Conservation (phyloP, 805 yeast genomes). For the Saccharomycopsis amapae region DNA sequence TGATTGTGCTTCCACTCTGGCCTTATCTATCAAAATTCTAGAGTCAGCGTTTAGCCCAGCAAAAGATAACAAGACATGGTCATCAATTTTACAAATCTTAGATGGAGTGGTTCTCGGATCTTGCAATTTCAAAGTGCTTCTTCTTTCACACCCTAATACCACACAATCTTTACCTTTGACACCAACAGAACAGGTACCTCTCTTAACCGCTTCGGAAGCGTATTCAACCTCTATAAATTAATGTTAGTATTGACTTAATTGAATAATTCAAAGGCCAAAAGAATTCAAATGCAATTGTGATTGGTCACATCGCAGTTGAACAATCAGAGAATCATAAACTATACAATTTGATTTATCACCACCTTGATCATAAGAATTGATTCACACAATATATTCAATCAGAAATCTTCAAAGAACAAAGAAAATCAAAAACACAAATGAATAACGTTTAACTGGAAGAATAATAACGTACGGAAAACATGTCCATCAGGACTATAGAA, state of each 20-base stretch:
- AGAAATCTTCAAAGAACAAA: too few species aligned
- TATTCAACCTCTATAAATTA: conserved; percentile 72
- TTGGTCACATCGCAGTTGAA: too few species aligned
- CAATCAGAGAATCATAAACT: too few species aligned
- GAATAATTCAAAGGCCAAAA: too few species aligned
- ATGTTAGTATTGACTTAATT: conserved; percentile 1
- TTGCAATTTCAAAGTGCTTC: conserved; percentile 90
- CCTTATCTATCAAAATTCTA: conserved; percentile 86
- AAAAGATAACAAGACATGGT: conserved; percentile 85
- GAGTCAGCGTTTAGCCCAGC: conserved; percentile 99
- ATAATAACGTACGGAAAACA: conserved; percentile 66
- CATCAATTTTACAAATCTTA: conserved; percentile 85
- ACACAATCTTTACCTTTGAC: conserved; percentile 86
- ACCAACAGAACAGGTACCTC: conserved; percentile 98
- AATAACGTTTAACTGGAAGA: too few species aligned
- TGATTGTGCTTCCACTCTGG: conserved; percentile 94
- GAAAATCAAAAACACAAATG: neutral
- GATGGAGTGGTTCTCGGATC: conserved; percentile 96
- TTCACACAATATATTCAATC: too few species aligned
- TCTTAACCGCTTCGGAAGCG: conserved; percentile 94
- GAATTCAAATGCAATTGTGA: too few species aligned
- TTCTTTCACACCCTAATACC: conserved; percentile 92
- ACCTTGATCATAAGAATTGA: too few species aligned
- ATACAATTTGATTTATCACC: too few species aligned
- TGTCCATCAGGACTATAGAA: conserved; percentile 86